These are phyloP conservation scores for Jamesozyma jinghongensis DNA, from an alignment of 805 yeast species.

Conservation along the genomic window DNA sequence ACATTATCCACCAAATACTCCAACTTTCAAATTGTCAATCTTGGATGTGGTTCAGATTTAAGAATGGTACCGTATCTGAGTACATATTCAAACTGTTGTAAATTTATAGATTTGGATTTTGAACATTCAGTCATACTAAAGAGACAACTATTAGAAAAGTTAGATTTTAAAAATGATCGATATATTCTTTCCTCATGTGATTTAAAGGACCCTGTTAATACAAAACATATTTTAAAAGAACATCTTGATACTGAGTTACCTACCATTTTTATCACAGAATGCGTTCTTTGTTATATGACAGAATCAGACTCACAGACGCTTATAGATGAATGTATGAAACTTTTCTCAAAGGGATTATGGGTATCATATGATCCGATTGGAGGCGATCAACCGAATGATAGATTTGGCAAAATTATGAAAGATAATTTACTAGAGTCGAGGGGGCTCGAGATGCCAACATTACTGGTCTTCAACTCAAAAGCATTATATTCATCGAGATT, in stretches of 20 bases:
- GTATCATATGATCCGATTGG: conserved; percentile 55
- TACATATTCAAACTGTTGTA: conserved; percentile 10
- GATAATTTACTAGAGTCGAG: conserved; percentile 41
- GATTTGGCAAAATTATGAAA: conserved; percentile 48
- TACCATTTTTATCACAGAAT: conserved; percentile 47
- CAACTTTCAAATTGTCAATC: conserved; percentile 46
- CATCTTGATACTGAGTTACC: conserved; percentile 27
- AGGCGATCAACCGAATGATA: conserved; percentile 32
- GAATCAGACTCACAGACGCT: conserved; percentile 35
- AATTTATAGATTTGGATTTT: conserved; percentile 45
- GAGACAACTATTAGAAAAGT: conserved; percentile 14
- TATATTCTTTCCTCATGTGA: conserved; percentile 30
- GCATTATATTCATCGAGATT: conserved; percentile 18
- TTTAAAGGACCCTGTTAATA: conserved; percentile 24
- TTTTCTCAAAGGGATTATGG: conserved; percentile 21
- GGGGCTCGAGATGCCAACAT: conserved; percentile 35
- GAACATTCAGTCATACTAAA: conserved; percentile 39
- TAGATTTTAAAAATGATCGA: conserved; percentile 10
- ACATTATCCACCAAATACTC: neutral
- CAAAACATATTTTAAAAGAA: conserved; percentile 11
- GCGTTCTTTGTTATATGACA: conserved; percentile 46
- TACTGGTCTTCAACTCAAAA: conserved; percentile 34
- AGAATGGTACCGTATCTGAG: conserved; percentile 36
- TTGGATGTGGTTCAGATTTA: conserved; percentile 65
- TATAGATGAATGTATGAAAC: conserved; percentile 27